These are phyloP conservation scores for Aurantiochytrium sp. DNA, from an alignment of 108 stramenopile genomes.

Conservation along the genomic window DNA sequence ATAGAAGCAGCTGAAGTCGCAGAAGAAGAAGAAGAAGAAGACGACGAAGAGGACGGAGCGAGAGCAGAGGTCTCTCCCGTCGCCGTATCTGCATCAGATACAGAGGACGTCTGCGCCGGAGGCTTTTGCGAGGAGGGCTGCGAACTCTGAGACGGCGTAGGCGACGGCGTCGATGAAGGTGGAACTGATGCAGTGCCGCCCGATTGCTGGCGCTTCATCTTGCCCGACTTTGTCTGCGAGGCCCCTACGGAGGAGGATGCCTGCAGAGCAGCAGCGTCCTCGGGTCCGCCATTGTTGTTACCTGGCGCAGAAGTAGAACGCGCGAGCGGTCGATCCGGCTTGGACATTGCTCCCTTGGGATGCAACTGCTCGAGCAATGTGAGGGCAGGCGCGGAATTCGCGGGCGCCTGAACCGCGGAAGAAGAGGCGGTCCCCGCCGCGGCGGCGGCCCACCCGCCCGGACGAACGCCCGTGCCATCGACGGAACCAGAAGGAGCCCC, in stretches of 20 bases:
- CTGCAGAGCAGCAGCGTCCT: neutral
- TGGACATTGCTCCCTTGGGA: neutral
- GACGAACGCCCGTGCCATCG: neutral
- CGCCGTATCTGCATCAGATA: no score
- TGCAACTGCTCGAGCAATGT: neutral
- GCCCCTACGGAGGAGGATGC: neutral
- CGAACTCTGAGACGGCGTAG: no score
- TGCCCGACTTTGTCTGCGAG: neutral
- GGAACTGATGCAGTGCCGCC: no score
- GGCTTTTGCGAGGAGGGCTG: no score
- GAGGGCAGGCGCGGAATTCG: neutral
- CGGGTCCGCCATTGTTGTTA: neutral
- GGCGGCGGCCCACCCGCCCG: neutral
- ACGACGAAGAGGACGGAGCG: no score
- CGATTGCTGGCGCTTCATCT: neutral
- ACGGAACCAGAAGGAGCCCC: neutral
- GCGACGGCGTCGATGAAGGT: no score
- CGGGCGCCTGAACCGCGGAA: neutral
- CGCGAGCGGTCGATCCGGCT: neutral
- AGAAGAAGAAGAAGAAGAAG: no score
- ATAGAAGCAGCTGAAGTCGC: no score
- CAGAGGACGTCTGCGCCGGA: no score
- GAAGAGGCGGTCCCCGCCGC: neutral
- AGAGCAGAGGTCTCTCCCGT: no score
- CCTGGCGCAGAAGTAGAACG: neutral